Conservation (phyloP, 768 basidiomycete species). For the Panus rudis region DNA sequence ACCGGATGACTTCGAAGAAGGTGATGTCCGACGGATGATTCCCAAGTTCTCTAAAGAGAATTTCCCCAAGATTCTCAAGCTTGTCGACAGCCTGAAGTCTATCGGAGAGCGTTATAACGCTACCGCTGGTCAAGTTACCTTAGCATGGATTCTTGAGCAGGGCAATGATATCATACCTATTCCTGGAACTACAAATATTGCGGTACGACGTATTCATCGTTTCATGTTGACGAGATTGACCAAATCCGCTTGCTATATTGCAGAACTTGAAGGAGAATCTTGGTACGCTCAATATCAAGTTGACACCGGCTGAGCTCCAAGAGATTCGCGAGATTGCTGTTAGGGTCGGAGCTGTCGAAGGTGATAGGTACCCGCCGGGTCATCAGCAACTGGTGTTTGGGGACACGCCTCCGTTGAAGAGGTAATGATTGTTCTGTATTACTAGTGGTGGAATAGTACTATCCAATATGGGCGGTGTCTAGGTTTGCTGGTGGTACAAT, state of each 20-base stretch:
- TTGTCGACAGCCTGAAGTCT: conserved; percentile 3
- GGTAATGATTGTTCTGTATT: no score
- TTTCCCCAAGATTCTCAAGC: conserved; percentile 34
- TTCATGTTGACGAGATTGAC: neutral
- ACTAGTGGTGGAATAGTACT: no score
- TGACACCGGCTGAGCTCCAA: conserved; percentile 21
- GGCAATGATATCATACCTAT: conserved; percentile 21
- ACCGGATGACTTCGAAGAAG: conserved; percentile 24
- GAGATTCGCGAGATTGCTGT: conserved; percentile 23
- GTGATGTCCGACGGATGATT: conserved; percentile 20
- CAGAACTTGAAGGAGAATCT: conserved; percentile 31
- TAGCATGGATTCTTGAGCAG: conserved; percentile 22
- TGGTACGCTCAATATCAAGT: conserved; percentile 20
- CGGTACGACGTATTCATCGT: neutral
- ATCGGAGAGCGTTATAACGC: conserved; percentile 1
- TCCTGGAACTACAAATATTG: conserved; percentile 9
- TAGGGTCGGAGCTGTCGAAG: conserved; percentile 16
- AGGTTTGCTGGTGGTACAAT: no score
- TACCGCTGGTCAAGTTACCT: conserved; percentile 24
- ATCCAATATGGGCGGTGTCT: no score
- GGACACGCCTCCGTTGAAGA: neutral
- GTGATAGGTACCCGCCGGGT: neutral
- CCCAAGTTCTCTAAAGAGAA: conserved; percentile 28
- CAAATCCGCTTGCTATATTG: neutral
- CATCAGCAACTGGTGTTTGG: conserved; percentile 4